Conservation (phyloP, 768 basidiomycete genomes). For the Phanerochaete sordida region DNA sequence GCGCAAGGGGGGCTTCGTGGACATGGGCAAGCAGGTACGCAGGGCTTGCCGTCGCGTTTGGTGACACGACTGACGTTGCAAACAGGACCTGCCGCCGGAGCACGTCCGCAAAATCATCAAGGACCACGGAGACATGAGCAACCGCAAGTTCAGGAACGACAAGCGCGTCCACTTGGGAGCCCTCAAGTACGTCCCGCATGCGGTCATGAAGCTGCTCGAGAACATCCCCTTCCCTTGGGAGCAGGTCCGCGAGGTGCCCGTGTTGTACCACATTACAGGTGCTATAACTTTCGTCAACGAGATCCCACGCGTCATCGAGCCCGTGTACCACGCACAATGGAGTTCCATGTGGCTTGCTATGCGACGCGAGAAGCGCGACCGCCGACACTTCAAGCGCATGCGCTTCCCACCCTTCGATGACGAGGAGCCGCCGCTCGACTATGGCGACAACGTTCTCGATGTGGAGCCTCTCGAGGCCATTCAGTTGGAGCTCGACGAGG, state of each 20-base stretch:
- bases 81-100: conserved; percentile 90
- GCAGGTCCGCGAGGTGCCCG: conserved; percentile 98
- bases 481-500: conserved; percentile 89
- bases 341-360: conserved; percentile 99
- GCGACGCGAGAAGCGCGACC: conserved; percentile 97
- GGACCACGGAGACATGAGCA: conserved; percentile 99
- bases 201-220: conserved; percentile 98
- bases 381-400: conserved; percentile 99
- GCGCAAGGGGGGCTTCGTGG: conserved; percentile 83
- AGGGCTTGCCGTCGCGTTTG: not conserved
- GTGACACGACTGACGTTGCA: conserved; percentile 13
- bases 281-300: conserved; percentile 99
- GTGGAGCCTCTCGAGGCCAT: conserved; percentile 98
- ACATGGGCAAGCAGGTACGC: conserved; percentile 89
- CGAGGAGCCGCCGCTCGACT: conserved; percentile 98
- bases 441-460: conserved; percentile 97
- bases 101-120: conserved; percentile 99
- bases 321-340: conserved; percentile 99
- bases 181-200: conserved; percentile 97
- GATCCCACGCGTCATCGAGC: conserved; percentile 94
- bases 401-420: conserved; percentile 99
- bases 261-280: conserved; percentile 98
- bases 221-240: conserved; percentile 98
- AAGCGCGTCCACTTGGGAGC: conserved; percentile 99
- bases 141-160: conserved; percentile 98